These are phyloP conservation scores for Populus alba DNA, from an alignment of 345 rosid species.

Conservation along the genomic window DNA sequence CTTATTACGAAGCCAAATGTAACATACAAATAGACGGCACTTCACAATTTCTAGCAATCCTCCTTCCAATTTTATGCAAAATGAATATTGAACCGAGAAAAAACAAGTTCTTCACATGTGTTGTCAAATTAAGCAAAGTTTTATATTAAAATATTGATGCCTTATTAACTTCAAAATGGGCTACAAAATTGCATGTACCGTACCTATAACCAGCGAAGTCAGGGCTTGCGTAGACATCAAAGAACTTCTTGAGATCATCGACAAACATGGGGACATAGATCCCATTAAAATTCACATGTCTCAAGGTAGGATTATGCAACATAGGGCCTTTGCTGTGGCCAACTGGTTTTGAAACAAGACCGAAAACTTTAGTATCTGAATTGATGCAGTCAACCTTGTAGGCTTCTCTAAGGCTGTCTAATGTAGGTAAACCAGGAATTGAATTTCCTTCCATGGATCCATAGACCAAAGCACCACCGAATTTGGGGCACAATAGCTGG, in stretches of 20 bases:
- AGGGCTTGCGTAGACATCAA: conserved; percentile 36
- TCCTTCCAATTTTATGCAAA: not conserved
- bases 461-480: conserved; percentile 46
- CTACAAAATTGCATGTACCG: not conserved
- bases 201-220: conserved; percentile 65
- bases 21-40: not conserved
- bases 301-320: conserved; percentile 59
- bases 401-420: conserved; percentile 37
- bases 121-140: not conserved
- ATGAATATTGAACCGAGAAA: not conserved
- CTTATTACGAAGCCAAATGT: not conserved
- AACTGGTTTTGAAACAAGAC: conserved; percentile 60
- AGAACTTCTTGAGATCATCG: conserved; percentile 56
- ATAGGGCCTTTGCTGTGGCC: conserved; percentile 65
- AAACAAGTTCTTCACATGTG: not conserved
- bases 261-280: conserved; percentile 60
- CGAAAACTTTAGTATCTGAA: conserved; percentile 47
- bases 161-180: not conserved
- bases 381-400: conserved; percentile 36
- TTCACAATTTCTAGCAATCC: not conserved
- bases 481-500: conserved; percentile 54
- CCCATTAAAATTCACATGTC: conserved; percentile 46
- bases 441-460: conserved; percentile 44
- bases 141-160: not conserved
- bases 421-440: conserved; percentile 46